Percentiles rank a stretch among this genome's conserved stretches.
phyloP scores from a whole-genome alignment of 2,329 filamentous ascomycete genomes.

The Fusarium multiceps region DNA sequence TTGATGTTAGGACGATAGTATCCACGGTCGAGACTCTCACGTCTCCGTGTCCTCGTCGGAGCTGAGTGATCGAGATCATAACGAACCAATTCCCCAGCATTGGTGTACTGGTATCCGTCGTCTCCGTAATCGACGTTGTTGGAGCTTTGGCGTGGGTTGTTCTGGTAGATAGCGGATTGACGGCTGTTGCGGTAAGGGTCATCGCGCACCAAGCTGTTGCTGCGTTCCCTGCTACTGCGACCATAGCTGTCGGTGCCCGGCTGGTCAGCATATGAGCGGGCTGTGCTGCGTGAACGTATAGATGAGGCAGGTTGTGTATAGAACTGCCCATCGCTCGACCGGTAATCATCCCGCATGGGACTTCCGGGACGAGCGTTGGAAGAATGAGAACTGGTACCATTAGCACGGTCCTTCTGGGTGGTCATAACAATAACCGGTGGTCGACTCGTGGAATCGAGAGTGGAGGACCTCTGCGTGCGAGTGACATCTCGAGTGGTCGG shows the following conservation, averaged over 20 bases:
- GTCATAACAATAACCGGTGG: constrained; percentile 70
- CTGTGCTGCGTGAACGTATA: constrained; percentile 61
- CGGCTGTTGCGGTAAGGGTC: constrained; percentile 62
- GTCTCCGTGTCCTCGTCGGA: constrained; percentile 56
- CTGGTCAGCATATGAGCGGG: constrained; percentile 60
- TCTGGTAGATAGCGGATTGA: constrained; percentile 59
- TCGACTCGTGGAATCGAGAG: constrained; percentile 60
- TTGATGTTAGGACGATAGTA: constrained; percentile 68
- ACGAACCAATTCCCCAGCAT: constrained; percentile 68
- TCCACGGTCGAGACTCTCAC: constrained; percentile 66
- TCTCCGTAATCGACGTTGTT: constrained; percentile 65
- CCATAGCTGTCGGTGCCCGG: constrained; percentile 64
- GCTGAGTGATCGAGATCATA: constrained; percentile 69
- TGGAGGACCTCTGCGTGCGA: constrained; percentile 61
- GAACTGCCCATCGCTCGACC: constrained; percentile 63
- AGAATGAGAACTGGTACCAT: constrained; percentile 55
- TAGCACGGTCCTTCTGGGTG: constrained; percentile 57
- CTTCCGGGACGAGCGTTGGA: constrained; percentile 55
- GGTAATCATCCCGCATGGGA: constrained; percentile 63
- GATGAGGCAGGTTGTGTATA: constrained; percentile 70
- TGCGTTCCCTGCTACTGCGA: constrained; percentile 62
- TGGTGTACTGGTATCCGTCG: constrained; percentile 72
- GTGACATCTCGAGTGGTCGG: constrained; percentile 61
- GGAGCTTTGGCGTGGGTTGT: constrained; percentile 56
- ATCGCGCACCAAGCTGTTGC: constrained; percentile 56